Percentiles rank a stretch among this genome's conserved stretches.
Evolutionary conservation across 169 alveolate genomes (phyloP).

Genomic region (Eimeria maxima): DNA sequence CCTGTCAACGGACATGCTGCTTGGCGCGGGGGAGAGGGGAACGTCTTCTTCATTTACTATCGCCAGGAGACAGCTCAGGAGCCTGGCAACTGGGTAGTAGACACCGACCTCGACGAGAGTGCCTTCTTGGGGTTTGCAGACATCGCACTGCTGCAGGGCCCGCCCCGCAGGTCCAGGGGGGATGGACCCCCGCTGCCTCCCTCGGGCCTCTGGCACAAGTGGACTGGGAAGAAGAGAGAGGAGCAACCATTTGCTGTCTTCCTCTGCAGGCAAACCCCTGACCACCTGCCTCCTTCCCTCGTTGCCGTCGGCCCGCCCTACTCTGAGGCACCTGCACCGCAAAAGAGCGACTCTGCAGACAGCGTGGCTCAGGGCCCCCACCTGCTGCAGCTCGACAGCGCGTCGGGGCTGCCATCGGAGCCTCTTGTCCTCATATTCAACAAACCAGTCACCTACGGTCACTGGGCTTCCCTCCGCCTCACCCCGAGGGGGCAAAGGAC

Average conservation of each 20-base stretch:
- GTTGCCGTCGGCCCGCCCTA: conserved; percentile 83
- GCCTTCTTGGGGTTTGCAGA: conserved; percentile 86
- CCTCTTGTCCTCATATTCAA: conserved; percentile 85
- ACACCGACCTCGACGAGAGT: conserved; percentile 84
- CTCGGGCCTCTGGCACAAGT: conserved; percentile 85
- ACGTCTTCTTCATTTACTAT: conserved; percentile 85
- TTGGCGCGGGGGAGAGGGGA: conserved; percentile 87
- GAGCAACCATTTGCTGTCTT: conserved; percentile 84
- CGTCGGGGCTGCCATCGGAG: conserved; percentile 54
- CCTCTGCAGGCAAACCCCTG: conserved; percentile 81
- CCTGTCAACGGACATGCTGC: conserved; percentile 85
- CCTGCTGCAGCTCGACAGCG: conserved; percentile 77
- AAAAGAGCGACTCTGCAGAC: background rate
- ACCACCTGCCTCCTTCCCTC: conserved; percentile 84
- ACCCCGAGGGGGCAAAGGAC: background rate
- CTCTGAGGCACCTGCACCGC: conserved; percentile 34
- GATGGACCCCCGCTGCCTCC: conserved; percentile 70
- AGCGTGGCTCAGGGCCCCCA: conserved; percentile 22
- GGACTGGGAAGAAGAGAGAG: conserved; percentile 82
- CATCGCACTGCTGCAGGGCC: conserved; percentile 56
- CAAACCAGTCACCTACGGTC: conserved; percentile 87
- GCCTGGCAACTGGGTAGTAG: conserved; percentile 87
- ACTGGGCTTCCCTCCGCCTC: conserved; percentile 87
- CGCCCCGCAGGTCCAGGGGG: conserved; percentile 72
- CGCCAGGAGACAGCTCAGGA: conserved; percentile 39